phyloP scores from a whole-genome alignment of 768 basidiomycete genomes.

The Filobasidium floriforme region DNA sequence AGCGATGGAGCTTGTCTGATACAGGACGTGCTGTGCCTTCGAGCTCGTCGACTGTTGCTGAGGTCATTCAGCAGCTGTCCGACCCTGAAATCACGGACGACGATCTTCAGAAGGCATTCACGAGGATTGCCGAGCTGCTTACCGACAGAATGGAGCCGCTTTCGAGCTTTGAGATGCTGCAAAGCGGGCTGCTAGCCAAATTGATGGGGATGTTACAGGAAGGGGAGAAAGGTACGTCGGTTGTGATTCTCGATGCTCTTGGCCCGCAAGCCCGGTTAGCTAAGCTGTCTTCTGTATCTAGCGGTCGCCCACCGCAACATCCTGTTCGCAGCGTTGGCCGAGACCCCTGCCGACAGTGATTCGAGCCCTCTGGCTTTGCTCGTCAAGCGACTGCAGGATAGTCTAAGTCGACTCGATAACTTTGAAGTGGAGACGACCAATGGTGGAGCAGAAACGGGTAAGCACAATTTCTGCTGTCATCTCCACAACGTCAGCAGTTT shows the following conservation, averaged over 20 bases:
- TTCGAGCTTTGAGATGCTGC: slow-evolving; percentile 89
- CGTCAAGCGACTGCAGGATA: slow-evolving; percentile 94
- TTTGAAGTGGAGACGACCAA: slow-evolving; percentile 90
- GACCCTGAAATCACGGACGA: slow-evolving; percentile 36
- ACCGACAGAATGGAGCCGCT: slow-evolving; percentile 56
- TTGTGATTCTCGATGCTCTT: not conserved
- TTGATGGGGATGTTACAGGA: slow-evolving; percentile 70
- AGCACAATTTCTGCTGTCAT: not conserved
- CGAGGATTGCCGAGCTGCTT: slow-evolving; percentile 73
- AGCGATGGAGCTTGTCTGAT: slow-evolving; percentile 51
- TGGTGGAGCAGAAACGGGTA: slow-evolving; percentile 43
- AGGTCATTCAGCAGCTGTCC: not conserved
- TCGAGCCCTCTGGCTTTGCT: slow-evolving; percentile 63
- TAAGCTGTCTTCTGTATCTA: not conserved
- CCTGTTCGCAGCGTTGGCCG: slow-evolving; percentile 67
- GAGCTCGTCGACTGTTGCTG: not conserved
- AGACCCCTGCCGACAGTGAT: slow-evolving; percentile 36
- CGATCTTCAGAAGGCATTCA: slow-evolving; percentile 55
- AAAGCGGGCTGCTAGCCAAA: slow-evolving; percentile 86
- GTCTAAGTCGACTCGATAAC: slow-evolving; percentile 85
- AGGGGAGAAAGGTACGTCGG: slow-evolving; percentile 47
- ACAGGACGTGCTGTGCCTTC: slow-evolving; percentile 22
- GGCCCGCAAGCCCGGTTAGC: slow-evolving; percentile 8
- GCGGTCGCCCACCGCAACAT: slow-evolving; percentile 53
- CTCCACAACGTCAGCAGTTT: slow-evolving; percentile 45